Evolutionary conservation across 2,329 filamentous ascomycete species (phyloP).

Genomic region (Scytalidium lignicola): DNA sequence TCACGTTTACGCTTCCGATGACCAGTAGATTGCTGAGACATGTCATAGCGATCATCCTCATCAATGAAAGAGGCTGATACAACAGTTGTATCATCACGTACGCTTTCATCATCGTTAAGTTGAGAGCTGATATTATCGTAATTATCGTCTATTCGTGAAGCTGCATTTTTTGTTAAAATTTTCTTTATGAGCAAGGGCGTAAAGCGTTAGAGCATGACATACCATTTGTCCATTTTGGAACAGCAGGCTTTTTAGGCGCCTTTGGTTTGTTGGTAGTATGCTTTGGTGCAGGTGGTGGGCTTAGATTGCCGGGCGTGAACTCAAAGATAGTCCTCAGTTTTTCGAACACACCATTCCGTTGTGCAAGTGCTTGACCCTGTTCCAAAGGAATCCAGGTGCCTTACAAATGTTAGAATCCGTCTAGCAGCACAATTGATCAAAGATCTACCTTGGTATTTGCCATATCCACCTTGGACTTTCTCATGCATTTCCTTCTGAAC

Average conservation of each 20-base stretch:
- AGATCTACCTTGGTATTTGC: slow-evolving; percentile 86
- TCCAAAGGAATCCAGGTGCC: slow-evolving; percentile 94
- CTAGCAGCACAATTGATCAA: background rate
- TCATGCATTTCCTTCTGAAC: slow-evolving; percentile 96
- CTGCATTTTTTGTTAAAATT: slow-evolving; percentile 17
- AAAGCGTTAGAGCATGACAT: slow-evolving; percentile 21
- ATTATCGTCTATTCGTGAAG: slow-evolving; percentile 49
- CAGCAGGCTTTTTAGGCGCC: slow-evolving; percentile 60
- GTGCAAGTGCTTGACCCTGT: slow-evolving; percentile 74
- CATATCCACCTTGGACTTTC: slow-evolving; percentile 97
- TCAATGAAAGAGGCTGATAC: slow-evolving; percentile 80
- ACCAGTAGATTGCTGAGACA: slow-evolving; percentile 59
- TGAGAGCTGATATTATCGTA: slow-evolving; percentile 58
- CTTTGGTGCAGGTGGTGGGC: slow-evolving; percentile 88
- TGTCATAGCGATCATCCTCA: slow-evolving; percentile 73
- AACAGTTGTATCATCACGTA: slow-evolving; percentile 73
- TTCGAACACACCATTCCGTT: slow-evolving; percentile 80
- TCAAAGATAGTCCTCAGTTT: slow-evolving; percentile 86
- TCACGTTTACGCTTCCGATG: slow-evolving; percentile 76
- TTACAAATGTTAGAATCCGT: slow-evolving; percentile 30
- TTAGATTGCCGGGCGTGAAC: slow-evolving; percentile 76
- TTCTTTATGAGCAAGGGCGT: slow-evolving; percentile 2
- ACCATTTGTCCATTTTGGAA: slow-evolving; percentile 53
- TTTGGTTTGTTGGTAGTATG: slow-evolving; percentile 87
- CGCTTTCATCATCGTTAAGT: slow-evolving; percentile 69